Percentiles rank a stretch among this genome's conserved stretches.
Conservation (phyloP, 2,329 filamentous ascomycete genomes). For the Nothomitra cinnamomea region DNA sequence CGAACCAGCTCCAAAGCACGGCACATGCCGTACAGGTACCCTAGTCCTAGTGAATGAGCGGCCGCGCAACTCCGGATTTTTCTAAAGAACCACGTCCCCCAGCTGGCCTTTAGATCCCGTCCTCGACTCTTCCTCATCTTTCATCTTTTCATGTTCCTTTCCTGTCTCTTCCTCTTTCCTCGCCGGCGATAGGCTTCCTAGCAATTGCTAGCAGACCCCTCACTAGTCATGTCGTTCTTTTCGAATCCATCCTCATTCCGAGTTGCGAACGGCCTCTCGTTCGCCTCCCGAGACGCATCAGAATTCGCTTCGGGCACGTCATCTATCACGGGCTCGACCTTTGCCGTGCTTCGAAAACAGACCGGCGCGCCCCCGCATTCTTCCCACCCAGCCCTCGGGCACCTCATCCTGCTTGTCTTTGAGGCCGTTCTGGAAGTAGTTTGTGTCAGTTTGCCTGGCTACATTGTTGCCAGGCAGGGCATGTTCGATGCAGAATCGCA, state of each 20-base stretch:
- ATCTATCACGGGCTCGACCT: neutral
- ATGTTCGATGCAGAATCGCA: slow-evolving; percentile 93
- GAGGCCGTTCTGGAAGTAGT: slow-evolving; percentile 91
- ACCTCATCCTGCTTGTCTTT: slow-evolving; percentile 71
- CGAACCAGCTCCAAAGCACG: too few species aligned
- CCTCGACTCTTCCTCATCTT: too few species aligned
- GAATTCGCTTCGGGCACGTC: neutral
- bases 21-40: too few species aligned
- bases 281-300: neutral
- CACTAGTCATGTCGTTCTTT: slow-evolving; percentile 25
- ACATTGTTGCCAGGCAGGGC: slow-evolving; percentile 75
- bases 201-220: neutral
- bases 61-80: too few species aligned
- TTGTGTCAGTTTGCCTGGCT: slow-evolving; percentile 85
- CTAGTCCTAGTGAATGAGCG: too few species aligned
- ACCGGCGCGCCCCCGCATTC: slow-evolving; percentile 14
- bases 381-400: slow-evolving; percentile 30
- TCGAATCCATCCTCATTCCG: slow-evolving; percentile 31
- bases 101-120: too few species aligned
- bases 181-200: neutral
- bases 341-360: neutral
- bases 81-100: too few species aligned
- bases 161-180: neutral
- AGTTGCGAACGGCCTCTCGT: slow-evolving; percentile 16
- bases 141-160: too few species aligned